Evolutionary conservation across 2,329 filamentous ascomycete species (phyloP).

Genomic region (Tolypocladium cylindrosporum): DNA sequence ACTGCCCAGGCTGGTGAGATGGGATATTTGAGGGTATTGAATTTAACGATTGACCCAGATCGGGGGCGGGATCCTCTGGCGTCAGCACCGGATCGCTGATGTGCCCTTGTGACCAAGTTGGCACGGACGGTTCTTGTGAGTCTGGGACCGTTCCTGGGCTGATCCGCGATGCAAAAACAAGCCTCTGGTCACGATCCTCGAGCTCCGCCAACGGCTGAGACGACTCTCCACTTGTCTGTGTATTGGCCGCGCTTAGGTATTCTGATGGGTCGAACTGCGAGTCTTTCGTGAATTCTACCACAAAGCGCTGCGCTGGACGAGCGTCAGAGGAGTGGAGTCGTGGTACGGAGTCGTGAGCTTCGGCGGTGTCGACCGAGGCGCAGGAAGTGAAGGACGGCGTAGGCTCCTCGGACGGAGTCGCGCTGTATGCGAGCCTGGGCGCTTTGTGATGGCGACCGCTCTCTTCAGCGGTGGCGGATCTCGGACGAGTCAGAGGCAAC

Average conservation of each 20-base stretch:
- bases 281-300: constrained; percentile 20
- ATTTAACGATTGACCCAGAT: neutral
- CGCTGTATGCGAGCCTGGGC: constrained; percentile 9
- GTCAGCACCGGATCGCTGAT: neutral
- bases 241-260: constrained; percentile 21
- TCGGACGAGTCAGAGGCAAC: neutral
- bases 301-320: constrained; percentile 9
- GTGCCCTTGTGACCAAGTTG: constrained; percentile 9
- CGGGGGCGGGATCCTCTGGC: neutral
- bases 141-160: constrained; percentile 32
- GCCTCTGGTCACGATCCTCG: constrained; percentile 22
- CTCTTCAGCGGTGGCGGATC: constrained; percentile 6
- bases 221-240: constrained; percentile 17
- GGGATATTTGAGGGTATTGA: constrained; percentile 5
- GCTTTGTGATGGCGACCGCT: constrained; percentile 11
- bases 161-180: constrained; percentile 17
- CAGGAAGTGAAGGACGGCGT: constrained; percentile 18
- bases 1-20: constrained; percentile 15
- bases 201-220: constrained; percentile 23
- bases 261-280: constrained; percentile 23
- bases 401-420: constrained; percentile 18
- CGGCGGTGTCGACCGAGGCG: constrained; percentile 12
- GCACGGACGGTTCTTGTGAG: constrained; percentile 28
- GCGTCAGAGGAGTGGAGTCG: constrained; percentile 3
- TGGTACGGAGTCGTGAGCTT: constrained; percentile 7